phyloP scores from a whole-genome alignment of 148 eudicot genomes.

The Arctostaphylos glauca region DNA sequence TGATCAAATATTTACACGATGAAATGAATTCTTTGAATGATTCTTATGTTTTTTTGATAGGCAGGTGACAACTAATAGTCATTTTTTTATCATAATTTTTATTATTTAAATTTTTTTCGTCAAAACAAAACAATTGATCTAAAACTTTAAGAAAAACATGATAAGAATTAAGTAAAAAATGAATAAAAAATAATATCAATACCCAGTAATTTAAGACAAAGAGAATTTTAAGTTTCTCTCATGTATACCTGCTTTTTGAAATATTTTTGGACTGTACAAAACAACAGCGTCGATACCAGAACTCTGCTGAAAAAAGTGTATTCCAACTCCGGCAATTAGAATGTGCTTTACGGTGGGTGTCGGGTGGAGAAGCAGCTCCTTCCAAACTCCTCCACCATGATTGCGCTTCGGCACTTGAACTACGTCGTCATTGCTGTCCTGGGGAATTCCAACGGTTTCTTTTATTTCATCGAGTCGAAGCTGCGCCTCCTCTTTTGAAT shows the following conservation, averaged over 20 bases:
- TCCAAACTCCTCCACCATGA: constrained; percentile 26
- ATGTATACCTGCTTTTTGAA: background rate
- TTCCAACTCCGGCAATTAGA: constrained; percentile 20
- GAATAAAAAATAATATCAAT: too few relatives aligned
- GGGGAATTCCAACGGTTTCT: constrained; percentile 32
- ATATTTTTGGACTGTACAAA: background rate
- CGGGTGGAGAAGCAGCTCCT: constrained; percentile 30
- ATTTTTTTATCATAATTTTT: too few relatives aligned
- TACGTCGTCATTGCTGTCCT: constrained; percentile 23
- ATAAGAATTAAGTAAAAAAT: too few relatives aligned
- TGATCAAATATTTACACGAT: too few relatives aligned
- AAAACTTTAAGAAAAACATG: too few relatives aligned
- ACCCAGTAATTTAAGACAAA: too few relatives aligned
- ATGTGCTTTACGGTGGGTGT: constrained; percentile 28
- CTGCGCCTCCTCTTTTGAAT: constrained; percentile 28
- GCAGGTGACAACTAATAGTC: too few relatives aligned
- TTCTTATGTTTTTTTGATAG: too few relatives aligned
- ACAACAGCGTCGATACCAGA: background rate
- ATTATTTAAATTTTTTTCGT: too few relatives aligned
- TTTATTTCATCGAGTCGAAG: constrained; percentile 31
- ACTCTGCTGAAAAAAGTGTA: background rate
- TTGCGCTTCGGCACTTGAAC: constrained; percentile 6
- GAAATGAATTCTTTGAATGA: too few relatives aligned
- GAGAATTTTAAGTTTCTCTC: too few relatives aligned
- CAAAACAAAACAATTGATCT: too few relatives aligned